Base-by-base conservation (phyloP, 73 alveolate species). In the Breviolum minutum region DNA sequence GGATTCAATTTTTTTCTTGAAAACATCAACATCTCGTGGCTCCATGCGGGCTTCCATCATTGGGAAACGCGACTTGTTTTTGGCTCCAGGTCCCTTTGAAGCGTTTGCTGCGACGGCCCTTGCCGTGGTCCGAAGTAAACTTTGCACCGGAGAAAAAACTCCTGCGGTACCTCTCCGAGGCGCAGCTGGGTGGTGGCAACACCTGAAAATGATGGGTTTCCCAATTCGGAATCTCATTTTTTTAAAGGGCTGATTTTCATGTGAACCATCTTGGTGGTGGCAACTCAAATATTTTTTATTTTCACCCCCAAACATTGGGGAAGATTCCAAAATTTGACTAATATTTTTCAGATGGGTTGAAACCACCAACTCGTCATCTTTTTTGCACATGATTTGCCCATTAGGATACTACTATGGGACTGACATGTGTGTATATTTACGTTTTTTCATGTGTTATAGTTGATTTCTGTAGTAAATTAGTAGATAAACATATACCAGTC, bases 61-160 rank as follows among this genome's bases (percentile, higher is more conserved):
- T 14, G n/a, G 77, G 77, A 6, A 27, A 11, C 6, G 14, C 5
- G 86, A 62, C 11, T 8, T 6, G 14, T 76, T 14, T 54, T 61
- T 6, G 13, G 27, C 94, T 10, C 32, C 95, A 90, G 96, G 96
- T 90, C 87, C 96, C 96, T 8, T 62, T 90, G 87, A 71, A 90
- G 87, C 63, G 73, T 7, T 3, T 90, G 62, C 87, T 90, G 77
- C 96, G 96, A 26, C 71, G 76, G 7, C 83, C 83, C 61, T 62
- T 90, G 73, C 96, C 96, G 19, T 90, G 96, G 96, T 40, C 74
- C 24, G 77, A 90, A 74, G 71, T 83, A 27, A 40, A 14, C n/a
- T 0, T 40, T 40, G 54, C 54, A 40, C 54, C 54, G 54, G 54
- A 40, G 5, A 17, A 22, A 22, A 14, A 22, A 22, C 77, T 22